Evolutionary conservation across 2,329 filamentous ascomycete species (phyloP).

Genomic region (Aspergillus neotritici): DNA sequence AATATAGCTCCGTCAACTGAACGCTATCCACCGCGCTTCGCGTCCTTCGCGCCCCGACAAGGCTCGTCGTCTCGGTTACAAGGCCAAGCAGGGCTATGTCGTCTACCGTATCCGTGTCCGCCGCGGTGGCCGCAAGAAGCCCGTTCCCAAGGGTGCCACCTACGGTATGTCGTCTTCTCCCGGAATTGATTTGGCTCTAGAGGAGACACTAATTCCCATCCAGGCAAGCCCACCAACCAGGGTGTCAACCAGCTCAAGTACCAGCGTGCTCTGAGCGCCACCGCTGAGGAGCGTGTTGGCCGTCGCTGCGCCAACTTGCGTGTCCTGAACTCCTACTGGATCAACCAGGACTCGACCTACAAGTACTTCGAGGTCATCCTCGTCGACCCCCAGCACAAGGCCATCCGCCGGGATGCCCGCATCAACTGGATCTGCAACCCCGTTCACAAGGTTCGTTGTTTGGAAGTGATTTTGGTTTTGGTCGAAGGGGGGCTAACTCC

Average conservation of each 20-base stretch:
- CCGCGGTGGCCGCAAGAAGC: conserved; percentile 97
- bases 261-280: conserved; percentile 96
- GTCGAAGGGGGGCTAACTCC: conserved; percentile 15
- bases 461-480: neutral
- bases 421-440: conserved; percentile 99
- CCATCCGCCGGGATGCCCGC: conserved; percentile 95
- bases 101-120: conserved; percentile 99
- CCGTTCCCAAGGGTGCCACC: conserved; percentile 94
- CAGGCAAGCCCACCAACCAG: conserved; percentile 99
- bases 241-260: conserved; percentile 99
- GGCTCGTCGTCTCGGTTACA: conserved; percentile 99
- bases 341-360: conserved; percentile 99
- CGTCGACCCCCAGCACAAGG: conserved; percentile 99
- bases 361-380: conserved; percentile 99
- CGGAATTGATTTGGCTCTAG: too few relatives aligned
- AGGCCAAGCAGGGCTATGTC: conserved; percentile 99
- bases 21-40: conserved; percentile 98
- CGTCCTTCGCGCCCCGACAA: conserved; percentile 98
- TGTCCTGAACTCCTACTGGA: conserved; percentile 99
- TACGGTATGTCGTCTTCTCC: conserved; percentile 65
- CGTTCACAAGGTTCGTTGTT: conserved; percentile 72
- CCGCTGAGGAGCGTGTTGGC: conserved; percentile 99
- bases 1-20: conserved; percentile 99
- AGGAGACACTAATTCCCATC: conserved; percentile 20
- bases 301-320: conserved; percentile 98